Evolutionary conservation across 257 asterid genomes (phyloP).

Genomic region (Penstemon eatonii): DNA sequence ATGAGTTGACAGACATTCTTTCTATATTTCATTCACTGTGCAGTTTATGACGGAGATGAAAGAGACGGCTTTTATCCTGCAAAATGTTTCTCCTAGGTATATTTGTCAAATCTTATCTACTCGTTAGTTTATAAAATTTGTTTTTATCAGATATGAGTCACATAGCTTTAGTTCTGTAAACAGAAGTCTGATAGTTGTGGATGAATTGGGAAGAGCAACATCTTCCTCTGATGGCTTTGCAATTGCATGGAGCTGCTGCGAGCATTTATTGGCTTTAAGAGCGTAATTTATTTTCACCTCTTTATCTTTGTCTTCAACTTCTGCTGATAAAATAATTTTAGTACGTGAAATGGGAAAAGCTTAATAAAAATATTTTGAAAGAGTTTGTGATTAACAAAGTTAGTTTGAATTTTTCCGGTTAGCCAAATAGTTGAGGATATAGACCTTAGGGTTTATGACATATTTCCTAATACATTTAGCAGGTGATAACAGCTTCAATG

Average conservation of each 20-base stretch:
- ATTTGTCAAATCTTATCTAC: constrained; percentile 3
- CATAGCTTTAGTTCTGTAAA: constrained; percentile 32
- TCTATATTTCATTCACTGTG: constrained; percentile 25
- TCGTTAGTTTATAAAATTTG: constrained; percentile 21
- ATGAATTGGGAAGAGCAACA: constrained; percentile 98
- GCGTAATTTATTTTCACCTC: constrained; percentile 50
- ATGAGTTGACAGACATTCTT: constrained; percentile 21
- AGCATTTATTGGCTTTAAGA: constrained; percentile 80
- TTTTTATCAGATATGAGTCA: constrained; percentile 19
- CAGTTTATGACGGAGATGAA: constrained; percentile 99
- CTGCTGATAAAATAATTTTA: not conserved
- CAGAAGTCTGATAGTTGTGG: constrained; percentile 94
- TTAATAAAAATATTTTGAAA: not conserved
- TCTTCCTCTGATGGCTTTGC: constrained; percentile 98
- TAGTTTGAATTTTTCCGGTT: not conserved
- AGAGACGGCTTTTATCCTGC: constrained; percentile 93
- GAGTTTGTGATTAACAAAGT: not conserved
- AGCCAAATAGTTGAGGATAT: constrained; percentile 10
- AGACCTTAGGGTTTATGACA: not conserved
- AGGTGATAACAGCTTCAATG: not conserved
- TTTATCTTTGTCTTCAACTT: constrained; percentile 15
- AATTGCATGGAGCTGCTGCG: constrained; percentile 96
- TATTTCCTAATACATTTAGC: not conserved
- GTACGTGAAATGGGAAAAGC: not conserved
- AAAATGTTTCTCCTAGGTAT: constrained; percentile 82